Base-by-base conservation (phyloP, 805 yeast genomes). In the Vanderwaltozyma polyspora region DNA sequence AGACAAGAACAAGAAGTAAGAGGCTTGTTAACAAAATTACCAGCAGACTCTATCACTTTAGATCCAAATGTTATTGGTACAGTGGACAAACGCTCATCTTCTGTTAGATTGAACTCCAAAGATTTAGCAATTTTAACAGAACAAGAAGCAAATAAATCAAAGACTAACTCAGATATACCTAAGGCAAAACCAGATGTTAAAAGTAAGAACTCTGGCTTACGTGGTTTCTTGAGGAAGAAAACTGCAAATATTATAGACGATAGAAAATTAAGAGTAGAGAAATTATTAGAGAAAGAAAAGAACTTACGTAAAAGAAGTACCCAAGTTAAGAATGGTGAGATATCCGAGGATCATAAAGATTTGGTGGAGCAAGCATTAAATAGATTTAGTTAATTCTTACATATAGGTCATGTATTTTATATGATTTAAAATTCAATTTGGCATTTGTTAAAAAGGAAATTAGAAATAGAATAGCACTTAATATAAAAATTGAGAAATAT, bases 1-100 rank as follows among this genome's bases (percentile, higher is more conserved):
- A 79, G 97, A 67, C 94, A 89, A 60, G 89, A 89, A 62, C 69
- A 73, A 30, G 98, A 91, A 66, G 94, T 91, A 25, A 75, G 89
- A 52, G 61, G 79, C 2, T 68, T 91, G 56, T 62, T 91, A 53
- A 83, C 89, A 62, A 91, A 91, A 61, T 66, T 91, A 45, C 77
- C 81, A 45, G 93, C 96, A 6, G 97, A 89, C 56, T 79, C 94
- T 63, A 91, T 91, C 40, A 68, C 94, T 1, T 64, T 91, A 51
- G 95, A 91, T 67, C 97, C 97, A 37, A 72, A 69, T 49, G 74
- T 70, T 34, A 80, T 91, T 46, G 98, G 98, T 46, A 68, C 75
- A 4, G 86, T 91, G 12, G 89, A 84, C 49, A 72, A 72, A 45
- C 68, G 79, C 36, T 79, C 89, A 4, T 66, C 71, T 12, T 60